A percentile compares a stretch with the other conserved stretches of the same genome.
phyloP scores from a whole-genome alignment of 805 yeast genomes.

The Starmerella floricola region DNA sequence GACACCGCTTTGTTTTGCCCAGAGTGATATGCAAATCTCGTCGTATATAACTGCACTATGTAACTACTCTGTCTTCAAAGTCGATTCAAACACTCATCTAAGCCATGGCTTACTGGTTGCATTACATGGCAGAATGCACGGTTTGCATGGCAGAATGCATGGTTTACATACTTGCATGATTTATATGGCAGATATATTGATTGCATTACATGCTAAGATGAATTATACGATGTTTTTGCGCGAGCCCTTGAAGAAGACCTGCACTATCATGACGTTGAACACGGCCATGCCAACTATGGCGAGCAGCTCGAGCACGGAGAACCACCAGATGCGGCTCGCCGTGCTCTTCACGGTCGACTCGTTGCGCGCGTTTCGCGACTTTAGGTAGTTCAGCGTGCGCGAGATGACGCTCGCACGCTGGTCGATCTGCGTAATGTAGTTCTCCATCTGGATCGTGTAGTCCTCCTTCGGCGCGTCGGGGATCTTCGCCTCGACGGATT shows the following conservation, averaged over 20 bases:
- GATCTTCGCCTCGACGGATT: constrained; percentile 44
- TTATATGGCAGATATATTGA: too few relatives aligned
- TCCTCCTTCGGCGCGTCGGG: constrained; percentile 34
- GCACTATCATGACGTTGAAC: constrained; percentile 69
- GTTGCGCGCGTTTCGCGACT: constrained; percentile 81
- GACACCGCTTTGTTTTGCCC: too few relatives aligned
- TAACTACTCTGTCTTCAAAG: too few relatives aligned
- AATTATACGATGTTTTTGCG: constrained; percentile 29
- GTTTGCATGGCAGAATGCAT: too few relatives aligned
- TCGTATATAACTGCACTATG: too few relatives aligned
- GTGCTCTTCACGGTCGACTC: constrained; percentile 78
- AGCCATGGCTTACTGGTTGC: too few relatives aligned
- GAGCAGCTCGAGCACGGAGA: constrained; percentile 56
- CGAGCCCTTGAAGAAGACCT: constrained; percentile 53
- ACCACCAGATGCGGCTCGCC: constrained; percentile 63
- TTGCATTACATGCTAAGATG: too few relatives aligned
- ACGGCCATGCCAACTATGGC: constrained; percentile 67
- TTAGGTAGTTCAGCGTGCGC: constrained; percentile 56
- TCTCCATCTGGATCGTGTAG: constrained; percentile 26
- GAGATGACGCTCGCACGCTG: constrained; percentile 24
- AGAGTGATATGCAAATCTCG: too few relatives aligned
- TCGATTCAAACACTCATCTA: too few relatives aligned
- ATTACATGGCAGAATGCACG: too few relatives aligned
- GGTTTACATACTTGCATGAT: too few relatives aligned
- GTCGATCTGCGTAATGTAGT: constrained; percentile 25